These are phyloP conservation scores for Fraxinus dipetala DNA, from an alignment of 305 asterid species.

Conservation along the genomic window DNA sequence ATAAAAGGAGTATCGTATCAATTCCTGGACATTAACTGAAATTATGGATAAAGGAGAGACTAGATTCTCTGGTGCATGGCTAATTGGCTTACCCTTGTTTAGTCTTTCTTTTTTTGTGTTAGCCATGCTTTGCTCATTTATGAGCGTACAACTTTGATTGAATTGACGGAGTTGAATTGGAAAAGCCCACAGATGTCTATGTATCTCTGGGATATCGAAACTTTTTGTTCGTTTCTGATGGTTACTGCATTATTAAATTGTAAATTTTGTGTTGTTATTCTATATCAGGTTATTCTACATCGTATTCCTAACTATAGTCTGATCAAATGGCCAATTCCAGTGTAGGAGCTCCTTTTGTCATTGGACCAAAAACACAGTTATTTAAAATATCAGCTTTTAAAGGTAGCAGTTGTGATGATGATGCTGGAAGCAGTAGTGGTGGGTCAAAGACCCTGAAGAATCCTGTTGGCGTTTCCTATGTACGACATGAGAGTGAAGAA, in stretches of 20 bases:
- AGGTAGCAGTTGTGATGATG: slow-evolving; percentile 58
- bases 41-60: neutral
- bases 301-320: slow-evolving; percentile 20
- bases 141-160: neutral
- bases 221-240: neutral
- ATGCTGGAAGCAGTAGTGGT: slow-evolving; percentile 51
- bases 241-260: neutral
- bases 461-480: slow-evolving; percentile 57
- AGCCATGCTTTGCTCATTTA: neutral
- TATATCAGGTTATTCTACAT: slow-evolving; percentile 10
- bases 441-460: slow-evolving; percentile 60
- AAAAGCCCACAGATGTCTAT: neutral
- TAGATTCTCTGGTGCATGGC: neutral
- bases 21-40: neutral
- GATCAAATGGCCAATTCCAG: slow-evolving; percentile 45
- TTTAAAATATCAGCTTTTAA: slow-evolving; percentile 76
- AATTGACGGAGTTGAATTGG: neutral
- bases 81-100: neutral
- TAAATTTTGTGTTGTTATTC: slow-evolving; percentile 7
- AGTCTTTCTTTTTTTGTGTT: neutral
- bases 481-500: slow-evolving; percentile 64
- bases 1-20: neutral
- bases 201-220: neutral
- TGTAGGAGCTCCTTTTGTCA: slow-evolving; percentile 44
- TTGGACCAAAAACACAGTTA: slow-evolving; percentile 49